Evolutionary conservation across 2,329 filamentous ascomycete genomes (phyloP).

Genomic region (Westerdykella sp.): DNA sequence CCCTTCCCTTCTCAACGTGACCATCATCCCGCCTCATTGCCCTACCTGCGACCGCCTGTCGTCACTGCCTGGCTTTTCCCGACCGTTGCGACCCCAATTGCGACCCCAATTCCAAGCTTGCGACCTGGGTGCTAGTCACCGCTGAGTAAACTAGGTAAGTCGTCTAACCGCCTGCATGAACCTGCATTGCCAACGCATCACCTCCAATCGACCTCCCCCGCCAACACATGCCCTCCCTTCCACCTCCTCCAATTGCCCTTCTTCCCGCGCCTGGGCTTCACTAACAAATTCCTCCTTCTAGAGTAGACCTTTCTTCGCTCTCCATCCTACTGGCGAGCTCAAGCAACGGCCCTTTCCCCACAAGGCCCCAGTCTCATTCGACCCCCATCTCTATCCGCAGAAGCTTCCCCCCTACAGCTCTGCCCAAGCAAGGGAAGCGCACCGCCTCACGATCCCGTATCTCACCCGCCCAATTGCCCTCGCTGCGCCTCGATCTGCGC

Average conservation of each 20-base stretch:
- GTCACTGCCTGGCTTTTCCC: no score
- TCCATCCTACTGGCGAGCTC: constrained; percentile 28
- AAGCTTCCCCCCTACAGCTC: constrained; percentile 9
- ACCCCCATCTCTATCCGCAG: constrained; percentile 16
- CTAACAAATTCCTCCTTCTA: constrained; percentile 29
- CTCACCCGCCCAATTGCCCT: constrained; percentile 17
- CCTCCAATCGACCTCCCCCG: constrained; percentile 36
- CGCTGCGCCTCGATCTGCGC: constrained; percentile 27
- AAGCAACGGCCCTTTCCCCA: constrained; percentile 30
- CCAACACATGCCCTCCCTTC: constrained; percentile 35
- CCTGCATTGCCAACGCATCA: constrained; percentile 41
- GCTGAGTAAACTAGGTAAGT: constrained; percentile 36
- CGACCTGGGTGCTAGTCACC: constrained; percentile 28
- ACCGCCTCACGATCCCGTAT: constrained; percentile 26
- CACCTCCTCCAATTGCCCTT: constrained; percentile 32
- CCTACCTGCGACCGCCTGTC: no score
- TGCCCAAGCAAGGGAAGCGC: constrained; percentile 19
- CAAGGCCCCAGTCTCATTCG: constrained; percentile 31
- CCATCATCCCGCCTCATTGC: no score
- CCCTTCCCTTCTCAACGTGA: no score
- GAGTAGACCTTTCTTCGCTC: constrained; percentile 23
- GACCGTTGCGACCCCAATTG: no score
- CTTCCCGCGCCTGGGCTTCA: constrained; percentile 22
- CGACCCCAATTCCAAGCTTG: constrained; percentile 4
- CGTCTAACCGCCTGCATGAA: constrained; percentile 32